A percentile compares a stretch with the other conserved stretches of the same genome.
Conservation (phyloP, 2,329 filamentous ascomycete genomes). For the Colletotrichum sp. region DNA sequence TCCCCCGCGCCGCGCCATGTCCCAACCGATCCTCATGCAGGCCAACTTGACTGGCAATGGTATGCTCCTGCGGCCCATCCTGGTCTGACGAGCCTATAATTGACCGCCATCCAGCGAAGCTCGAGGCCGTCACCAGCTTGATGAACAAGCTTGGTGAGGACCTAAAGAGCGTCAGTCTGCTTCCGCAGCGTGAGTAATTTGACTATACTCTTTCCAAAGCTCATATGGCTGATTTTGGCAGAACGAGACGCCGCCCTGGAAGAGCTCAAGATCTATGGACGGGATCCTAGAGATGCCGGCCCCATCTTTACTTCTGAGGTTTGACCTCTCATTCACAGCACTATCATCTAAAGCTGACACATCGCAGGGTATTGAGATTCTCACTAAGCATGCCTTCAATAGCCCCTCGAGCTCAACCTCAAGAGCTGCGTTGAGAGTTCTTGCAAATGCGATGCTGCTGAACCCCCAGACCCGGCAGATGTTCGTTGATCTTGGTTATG, state of each 20-base stretch:
- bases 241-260: constrained; percentile 68
- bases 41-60: constrained; percentile 11
- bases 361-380: constrained; percentile 72
- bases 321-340: constrained; percentile 28
- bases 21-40: constrained; percentile 5
- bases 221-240: constrained; percentile 55
- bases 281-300: constrained; percentile 73
- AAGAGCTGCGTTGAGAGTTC: constrained; percentile 77
- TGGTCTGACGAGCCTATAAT: not conserved
- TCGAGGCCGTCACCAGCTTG: constrained; percentile 69
- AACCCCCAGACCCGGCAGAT: constrained; percentile 71
- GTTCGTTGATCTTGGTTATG: constrained; percentile 74
- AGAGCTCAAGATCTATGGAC: constrained; percentile 79
- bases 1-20: constrained; percentile 4
- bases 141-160: constrained; percentile 68
- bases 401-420: constrained; percentile 66
- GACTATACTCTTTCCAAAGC: constrained; percentile 58
- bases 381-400: constrained; percentile 77
- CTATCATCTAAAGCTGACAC: constrained; percentile 7
- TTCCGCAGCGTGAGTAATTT: constrained; percentile 29
- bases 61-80: not conserved
- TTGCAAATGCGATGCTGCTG: constrained; percentile 85
- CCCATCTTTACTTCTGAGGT: constrained; percentile 86
- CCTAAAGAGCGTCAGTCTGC: constrained; percentile 62
- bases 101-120: constrained; percentile 58